These are phyloP conservation scores for Crucihimalaya himalaica DNA, from an alignment of 345 rosid genomes.

Conservation along the genomic window DNA sequence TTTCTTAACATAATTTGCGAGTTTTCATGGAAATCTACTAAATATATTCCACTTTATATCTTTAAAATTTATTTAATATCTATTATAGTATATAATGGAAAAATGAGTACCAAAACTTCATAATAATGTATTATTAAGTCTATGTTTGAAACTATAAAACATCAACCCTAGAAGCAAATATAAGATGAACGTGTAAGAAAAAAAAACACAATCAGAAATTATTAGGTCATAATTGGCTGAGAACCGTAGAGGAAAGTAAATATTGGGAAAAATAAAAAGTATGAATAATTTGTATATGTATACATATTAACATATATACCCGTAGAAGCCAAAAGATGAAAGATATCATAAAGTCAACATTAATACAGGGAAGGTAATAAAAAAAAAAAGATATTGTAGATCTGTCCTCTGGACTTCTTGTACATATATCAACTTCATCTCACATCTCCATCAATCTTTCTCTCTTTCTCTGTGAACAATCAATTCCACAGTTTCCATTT, in stretches of 20 bases:
- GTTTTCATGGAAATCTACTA: no score
- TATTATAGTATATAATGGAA: no score
- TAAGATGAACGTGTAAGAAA: not conserved
- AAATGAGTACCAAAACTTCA: no score
- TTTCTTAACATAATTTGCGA: no score
- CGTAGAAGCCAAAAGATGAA: not conserved
- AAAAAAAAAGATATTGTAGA: conserved; percentile 22
- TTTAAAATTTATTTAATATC: no score
- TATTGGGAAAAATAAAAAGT: not conserved
- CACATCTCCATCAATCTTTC: conserved; percentile 27
- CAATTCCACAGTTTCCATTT: conserved; percentile 22
- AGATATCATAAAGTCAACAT: conserved; percentile 36
- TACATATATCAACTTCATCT: conserved; percentile 22
- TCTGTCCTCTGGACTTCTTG: conserved; percentile 33
- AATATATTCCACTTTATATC: no score
- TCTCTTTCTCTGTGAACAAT: conserved; percentile 21
- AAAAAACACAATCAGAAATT: not conserved
- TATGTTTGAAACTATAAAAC: not conserved
- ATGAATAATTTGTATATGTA: not conserved
- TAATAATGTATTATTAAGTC: no score
- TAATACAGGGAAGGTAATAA: not conserved
- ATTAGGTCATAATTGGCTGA: conserved; percentile 32
- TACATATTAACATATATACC: not conserved
- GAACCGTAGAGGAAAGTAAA: not conserved
- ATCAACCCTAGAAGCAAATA: no score